phyloP scores from a whole-genome alignment of 345 rosid genomes.

The Excoecaria cochinchinensis region DNA sequence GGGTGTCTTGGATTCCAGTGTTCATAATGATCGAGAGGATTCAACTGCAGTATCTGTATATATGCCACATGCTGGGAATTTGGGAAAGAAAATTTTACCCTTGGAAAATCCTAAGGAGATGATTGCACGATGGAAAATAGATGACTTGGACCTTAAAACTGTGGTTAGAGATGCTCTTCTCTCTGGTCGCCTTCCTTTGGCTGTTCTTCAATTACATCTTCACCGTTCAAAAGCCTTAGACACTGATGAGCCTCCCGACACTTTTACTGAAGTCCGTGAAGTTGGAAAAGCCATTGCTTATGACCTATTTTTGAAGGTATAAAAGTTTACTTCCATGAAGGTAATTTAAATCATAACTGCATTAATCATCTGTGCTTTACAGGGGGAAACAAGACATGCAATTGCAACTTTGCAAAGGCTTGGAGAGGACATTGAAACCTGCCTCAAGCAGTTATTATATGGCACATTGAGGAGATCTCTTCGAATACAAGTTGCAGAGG shows the following conservation, averaged over 20 bases:
- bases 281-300: constrained; percentile 91
- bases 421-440: constrained; percentile 81
- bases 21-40: constrained; percentile 41
- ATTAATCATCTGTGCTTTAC: constrained; percentile 41
- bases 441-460: constrained; percentile 85
- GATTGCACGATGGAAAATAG: constrained; percentile 93
- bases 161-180: constrained; percentile 92
- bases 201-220: constrained; percentile 96
- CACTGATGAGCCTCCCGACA: constrained; percentile 58
- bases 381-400: constrained; percentile 93
- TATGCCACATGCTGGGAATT: constrained; percentile 44
- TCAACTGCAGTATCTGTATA: constrained; percentile 49
- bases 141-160: constrained; percentile 76
- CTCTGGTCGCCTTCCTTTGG: constrained; percentile 95
- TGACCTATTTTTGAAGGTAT: constrained; percentile 87
- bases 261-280: constrained; percentile 87
- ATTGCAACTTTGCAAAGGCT: constrained; percentile 85
- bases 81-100: constrained; percentile 59
- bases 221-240: constrained; percentile 61
- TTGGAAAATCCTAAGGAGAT: constrained; percentile 92
- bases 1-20: constrained; percentile 40
- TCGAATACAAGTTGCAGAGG: constrained; percentile 72
- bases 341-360: constrained; percentile 23
- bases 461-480: constrained; percentile 86
- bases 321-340: constrained; percentile 22